These are phyloP conservation scores for Blumeriella jaapii DNA, from an alignment of 2,329 filamentous ascomycete species.

Conservation along the genomic window DNA sequence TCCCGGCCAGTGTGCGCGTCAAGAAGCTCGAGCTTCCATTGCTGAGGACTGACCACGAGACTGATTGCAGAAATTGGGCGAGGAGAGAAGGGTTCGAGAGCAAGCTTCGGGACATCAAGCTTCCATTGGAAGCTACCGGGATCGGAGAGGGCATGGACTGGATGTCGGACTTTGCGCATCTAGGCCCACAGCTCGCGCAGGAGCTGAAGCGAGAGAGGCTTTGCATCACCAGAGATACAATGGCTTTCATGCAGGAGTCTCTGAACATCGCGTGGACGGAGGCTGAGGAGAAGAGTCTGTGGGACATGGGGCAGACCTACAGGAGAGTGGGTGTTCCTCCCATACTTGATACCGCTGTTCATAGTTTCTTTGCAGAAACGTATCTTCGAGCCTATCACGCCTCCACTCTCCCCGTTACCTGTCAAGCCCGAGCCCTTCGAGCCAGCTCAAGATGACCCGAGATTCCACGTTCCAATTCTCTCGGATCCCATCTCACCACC, in stretches of 20 bases:
- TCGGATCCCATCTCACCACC: slow-evolving; percentile 19
- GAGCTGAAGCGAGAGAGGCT: slow-evolving; percentile 22
- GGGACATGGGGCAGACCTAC: slow-evolving; percentile 15
- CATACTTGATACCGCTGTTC: no score
- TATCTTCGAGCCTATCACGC: slow-evolving; percentile 21
- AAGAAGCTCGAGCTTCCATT: slow-evolving; percentile 22
- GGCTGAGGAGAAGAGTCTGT: slow-evolving; percentile 17
- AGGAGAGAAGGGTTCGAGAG: slow-evolving; percentile 21
- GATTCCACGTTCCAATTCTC: slow-evolving; percentile 18
- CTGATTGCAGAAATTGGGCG: slow-evolving; percentile 20
- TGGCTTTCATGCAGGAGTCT: slow-evolving; percentile 16
- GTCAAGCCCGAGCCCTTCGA: slow-evolving; percentile 13
- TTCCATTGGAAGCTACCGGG: slow-evolving; percentile 23
- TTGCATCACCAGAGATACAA: slow-evolving; percentile 17
- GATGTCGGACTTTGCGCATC: slow-evolving; percentile 11
- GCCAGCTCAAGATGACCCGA: slow-evolving; percentile 17
- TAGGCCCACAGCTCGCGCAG: slow-evolving; percentile 14
- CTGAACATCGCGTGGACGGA: slow-evolving; percentile 15
- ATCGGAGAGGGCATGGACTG: slow-evolving; percentile 21
- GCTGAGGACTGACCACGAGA: slow-evolving; percentile 21
- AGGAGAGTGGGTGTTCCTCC: slow-evolving; percentile 16
- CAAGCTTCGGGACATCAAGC: slow-evolving; percentile 18
- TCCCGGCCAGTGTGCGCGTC: slow-evolving; percentile 2
- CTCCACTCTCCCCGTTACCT: slow-evolving; percentile 22
- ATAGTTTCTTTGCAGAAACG: slow-evolving; percentile 16